Conservation (phyloP, 495 filamentous ascomycete species). For the Penicillium subrubescens region DNA sequence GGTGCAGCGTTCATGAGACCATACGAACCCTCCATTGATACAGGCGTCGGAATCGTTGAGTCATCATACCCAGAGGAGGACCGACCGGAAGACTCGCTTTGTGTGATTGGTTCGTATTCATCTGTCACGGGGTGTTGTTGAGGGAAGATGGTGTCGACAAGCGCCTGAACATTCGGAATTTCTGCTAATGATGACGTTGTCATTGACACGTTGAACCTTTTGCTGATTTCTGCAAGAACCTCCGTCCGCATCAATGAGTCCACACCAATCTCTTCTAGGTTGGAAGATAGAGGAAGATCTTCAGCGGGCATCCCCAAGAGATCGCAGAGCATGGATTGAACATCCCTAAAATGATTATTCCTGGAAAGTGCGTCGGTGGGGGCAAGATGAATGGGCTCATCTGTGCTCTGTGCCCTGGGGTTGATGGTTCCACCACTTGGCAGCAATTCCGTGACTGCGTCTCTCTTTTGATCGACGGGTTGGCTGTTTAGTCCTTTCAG, state of each 20-base stretch:
- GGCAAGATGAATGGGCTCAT: neutral
- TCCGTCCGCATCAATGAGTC: neutral
- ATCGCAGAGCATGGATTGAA: neutral
- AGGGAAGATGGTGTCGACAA: neutral
- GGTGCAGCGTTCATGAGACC: neutral
- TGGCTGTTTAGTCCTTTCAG: neutral
- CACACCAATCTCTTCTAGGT: neutral
- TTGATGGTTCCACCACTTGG: too few relatives aligned
- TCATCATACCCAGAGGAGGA: neutral
- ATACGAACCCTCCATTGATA: neutral
- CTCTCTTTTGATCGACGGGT: neutral
- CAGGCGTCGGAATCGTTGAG: neutral
- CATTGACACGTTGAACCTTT: neutral
- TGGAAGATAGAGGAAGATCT: neutral
- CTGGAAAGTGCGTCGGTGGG: neutral
- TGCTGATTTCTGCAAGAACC: neutral
- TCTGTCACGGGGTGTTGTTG: too few relatives aligned
- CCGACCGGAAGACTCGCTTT: neutral
- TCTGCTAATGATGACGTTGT: neutral
- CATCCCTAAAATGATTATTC: neutral
- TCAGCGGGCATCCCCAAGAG: neutral
- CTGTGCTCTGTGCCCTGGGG: neutral
- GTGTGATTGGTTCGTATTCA: neutral
- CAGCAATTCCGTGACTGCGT: neutral
- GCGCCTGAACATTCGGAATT: neutral